Conservation (phyloP, 2,329 filamentous ascomycete species). For the Diaporthe caulivora region DNA sequence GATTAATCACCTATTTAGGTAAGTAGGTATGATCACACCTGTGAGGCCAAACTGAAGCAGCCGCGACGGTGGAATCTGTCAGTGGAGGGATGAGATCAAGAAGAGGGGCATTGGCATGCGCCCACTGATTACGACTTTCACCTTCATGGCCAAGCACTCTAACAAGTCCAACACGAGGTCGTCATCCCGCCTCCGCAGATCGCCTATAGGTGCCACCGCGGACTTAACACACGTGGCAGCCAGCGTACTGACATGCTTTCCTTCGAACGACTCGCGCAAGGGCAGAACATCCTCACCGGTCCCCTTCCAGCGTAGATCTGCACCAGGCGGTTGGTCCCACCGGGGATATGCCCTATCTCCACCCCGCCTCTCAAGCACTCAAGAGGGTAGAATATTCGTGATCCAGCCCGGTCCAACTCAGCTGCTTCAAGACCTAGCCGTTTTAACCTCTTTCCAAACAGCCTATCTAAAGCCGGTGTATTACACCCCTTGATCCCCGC, state of each 20-base stretch:
- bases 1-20: not conserved
- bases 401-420: not conserved
- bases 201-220: too few species aligned
- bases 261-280: not conserved
- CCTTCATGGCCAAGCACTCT: not conserved
- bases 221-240: not conserved
- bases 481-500: not conserved
- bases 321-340: not conserved
- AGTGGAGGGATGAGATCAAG: not conserved
- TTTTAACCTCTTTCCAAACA: not conserved
- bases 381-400: not conserved
- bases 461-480: not conserved
- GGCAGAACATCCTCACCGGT: not conserved
- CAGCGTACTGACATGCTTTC: too few species aligned
- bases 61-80: not conserved
- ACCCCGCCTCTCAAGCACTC: not conserved
- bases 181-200: not conserved
- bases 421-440: not conserved
- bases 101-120: not conserved
- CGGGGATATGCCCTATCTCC: not conserved
- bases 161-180: constrained; percentile 1
- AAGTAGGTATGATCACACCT: not conserved
- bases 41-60: not conserved
- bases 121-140: not conserved
- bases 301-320: not conserved